A percentile compares a stretch with the other conserved stretches of the same genome.
Evolutionary conservation across 2,329 filamentous ascomycete genomes (phyloP).

Genomic region (Ophiognomonia clavigignenti-juglandacearum): DNA sequence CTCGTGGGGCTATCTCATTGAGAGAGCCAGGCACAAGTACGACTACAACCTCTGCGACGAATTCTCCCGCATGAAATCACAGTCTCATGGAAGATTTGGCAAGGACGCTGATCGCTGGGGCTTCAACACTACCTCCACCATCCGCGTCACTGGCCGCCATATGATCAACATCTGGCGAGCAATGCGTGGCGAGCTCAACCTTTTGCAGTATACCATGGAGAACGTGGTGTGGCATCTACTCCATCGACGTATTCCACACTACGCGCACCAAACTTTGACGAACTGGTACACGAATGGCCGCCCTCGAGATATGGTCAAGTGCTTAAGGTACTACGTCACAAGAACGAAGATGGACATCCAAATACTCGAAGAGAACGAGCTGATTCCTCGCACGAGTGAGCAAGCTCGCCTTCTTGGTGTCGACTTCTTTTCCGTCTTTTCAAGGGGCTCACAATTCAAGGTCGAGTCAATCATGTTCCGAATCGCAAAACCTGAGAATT

Average conservation of each 20-base stretch:
- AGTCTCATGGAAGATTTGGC: slow-evolving; percentile 78
- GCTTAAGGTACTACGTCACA: slow-evolving; percentile 72
- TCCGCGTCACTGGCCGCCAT: slow-evolving; percentile 87
- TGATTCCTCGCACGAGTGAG: slow-evolving; percentile 85
- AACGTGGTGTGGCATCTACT: slow-evolving; percentile 91
- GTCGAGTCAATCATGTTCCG: slow-evolving; percentile 98
- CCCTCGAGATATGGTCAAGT: slow-evolving; percentile 64
- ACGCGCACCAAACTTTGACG: slow-evolving; percentile 73
- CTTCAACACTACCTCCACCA: slow-evolving; percentile 87
- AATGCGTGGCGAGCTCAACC: slow-evolving; percentile 86
- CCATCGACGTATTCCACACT: slow-evolving; percentile 83
- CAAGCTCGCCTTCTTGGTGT: slow-evolving; percentile 89
- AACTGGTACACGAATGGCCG: slow-evolving; percentile 72
- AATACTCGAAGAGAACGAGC: slow-evolving; percentile 84
- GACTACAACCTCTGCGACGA: slow-evolving; percentile 90
- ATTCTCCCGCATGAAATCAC: slow-evolving; percentile 79
- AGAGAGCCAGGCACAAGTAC: slow-evolving; percentile 79
- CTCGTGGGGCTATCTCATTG: slow-evolving; percentile 94
- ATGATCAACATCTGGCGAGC: slow-evolving; percentile 97
- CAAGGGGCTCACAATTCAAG: slow-evolving; percentile 93
- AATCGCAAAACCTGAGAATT: slow-evolving; percentile 95
- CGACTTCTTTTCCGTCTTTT: slow-evolving; percentile 96
- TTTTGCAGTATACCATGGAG: slow-evolving; percentile 94
- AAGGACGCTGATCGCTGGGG: slow-evolving; percentile 89
- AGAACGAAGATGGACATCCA: slow-evolving; percentile 81